These are phyloP conservation scores for Leavenworthia alabamica DNA, from an alignment of 345 rosid genomes.

Conservation along the genomic window DNA sequence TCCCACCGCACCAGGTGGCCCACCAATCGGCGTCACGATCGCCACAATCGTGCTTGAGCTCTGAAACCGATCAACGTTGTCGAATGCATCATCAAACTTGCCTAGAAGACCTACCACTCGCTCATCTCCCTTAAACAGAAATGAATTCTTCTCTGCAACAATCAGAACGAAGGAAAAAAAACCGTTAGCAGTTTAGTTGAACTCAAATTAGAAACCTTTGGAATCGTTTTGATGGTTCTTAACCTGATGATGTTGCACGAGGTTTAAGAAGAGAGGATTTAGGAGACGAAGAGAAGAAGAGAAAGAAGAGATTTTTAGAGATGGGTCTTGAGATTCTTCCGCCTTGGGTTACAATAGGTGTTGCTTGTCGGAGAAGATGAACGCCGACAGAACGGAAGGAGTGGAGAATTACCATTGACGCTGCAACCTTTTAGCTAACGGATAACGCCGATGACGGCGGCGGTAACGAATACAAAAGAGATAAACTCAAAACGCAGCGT, in stretches of 20 bases:
- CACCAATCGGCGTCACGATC: slow-evolving; percentile 75
- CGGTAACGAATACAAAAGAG: neutral
- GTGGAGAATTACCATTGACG: slow-evolving; percentile 18
- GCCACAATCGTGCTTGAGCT: slow-evolving; percentile 61
- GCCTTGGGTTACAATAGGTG: neutral
- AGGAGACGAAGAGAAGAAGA: slow-evolving; percentile 28
- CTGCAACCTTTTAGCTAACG: neutral
- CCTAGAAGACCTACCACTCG: slow-evolving; percentile 35
- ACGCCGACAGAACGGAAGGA: slow-evolving; percentile 21
- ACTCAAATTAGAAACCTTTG: neutral
- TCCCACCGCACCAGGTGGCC: slow-evolving; percentile 80
- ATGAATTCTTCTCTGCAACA: slow-evolving; percentile 35
- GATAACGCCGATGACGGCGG: slow-evolving; percentile 20
- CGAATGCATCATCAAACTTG: slow-evolving; percentile 16
- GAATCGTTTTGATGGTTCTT: neutral
- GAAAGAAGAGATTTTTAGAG: slow-evolving; percentile 18
- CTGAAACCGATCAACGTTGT: slow-evolving; percentile 20
- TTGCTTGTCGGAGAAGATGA: slow-evolving; percentile 15
- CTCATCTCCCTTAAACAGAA: slow-evolving; percentile 49
- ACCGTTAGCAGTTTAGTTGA: neutral
- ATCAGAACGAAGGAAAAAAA: neutral
- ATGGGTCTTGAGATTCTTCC: slow-evolving; percentile 15
- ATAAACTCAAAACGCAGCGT: neutral
- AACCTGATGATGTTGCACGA: slow-evolving; percentile 41
- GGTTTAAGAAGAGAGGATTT: slow-evolving; percentile 39